A percentile compares a stretch with the other conserved stretches of the same genome.
These are phyloP conservation scores for Globisporangium irregulare DNA, from an alignment of 352 stramenopile species.

Conservation along the genomic window DNA sequence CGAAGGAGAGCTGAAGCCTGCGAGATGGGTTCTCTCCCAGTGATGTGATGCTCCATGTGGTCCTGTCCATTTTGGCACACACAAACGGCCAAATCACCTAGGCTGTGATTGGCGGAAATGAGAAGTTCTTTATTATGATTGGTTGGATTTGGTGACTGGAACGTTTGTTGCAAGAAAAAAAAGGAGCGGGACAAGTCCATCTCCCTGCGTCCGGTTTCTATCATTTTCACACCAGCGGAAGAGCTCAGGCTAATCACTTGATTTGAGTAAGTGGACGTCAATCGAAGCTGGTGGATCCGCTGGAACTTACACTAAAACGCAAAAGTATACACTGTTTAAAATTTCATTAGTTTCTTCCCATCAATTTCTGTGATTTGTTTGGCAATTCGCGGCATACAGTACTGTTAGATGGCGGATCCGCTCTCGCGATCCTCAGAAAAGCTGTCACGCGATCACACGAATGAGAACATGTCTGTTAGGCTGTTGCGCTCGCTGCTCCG, in stretches of 20 bases:
- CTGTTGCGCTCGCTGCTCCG: neutral
- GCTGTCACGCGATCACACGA: neutral
- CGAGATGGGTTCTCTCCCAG: slow-evolving; percentile 5
- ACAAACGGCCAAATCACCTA: neutral
- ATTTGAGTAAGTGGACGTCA: neutral
- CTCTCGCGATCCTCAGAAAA: neutral
- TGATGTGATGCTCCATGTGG: neutral
- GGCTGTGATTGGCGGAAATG: slow-evolving; percentile 1
- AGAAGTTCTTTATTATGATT: neutral
- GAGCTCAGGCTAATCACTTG: neutral
- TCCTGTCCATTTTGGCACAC: neutral
- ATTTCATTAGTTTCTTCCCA: neutral
- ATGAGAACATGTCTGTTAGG: neutral
- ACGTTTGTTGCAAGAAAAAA: slow-evolving; percentile 4
- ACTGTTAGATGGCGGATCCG: neutral
- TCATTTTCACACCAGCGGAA: slow-evolving; percentile 2
- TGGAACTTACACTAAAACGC: neutral
- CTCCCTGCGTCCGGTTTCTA: neutral
- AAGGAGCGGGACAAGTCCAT: neutral
- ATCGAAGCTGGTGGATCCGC: neutral
- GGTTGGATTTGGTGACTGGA: neutral
- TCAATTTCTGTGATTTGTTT: neutral
- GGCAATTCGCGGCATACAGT: neutral
- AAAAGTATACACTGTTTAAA: neutral
- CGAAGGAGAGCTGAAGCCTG: slow-evolving; percentile 1